phyloP scores from a whole-genome alignment of 495 filamentous ascomycete species.

The Aspergillus nanangensis region DNA sequence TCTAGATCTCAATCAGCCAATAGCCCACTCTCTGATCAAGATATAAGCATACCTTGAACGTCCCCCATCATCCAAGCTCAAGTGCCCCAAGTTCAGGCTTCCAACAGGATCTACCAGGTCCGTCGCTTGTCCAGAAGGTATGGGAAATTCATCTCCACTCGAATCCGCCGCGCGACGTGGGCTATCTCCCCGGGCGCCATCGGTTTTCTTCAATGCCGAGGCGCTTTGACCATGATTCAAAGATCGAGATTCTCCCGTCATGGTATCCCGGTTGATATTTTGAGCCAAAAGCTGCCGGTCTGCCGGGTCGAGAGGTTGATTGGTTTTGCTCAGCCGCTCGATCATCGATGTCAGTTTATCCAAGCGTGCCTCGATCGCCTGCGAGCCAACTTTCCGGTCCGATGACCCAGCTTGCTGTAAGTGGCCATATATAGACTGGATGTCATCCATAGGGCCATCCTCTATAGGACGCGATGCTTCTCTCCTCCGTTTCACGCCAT shows the following conservation, averaged over 20 bases:
- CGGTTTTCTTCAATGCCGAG: slow-evolving; percentile 11
- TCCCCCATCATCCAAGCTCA: slow-evolving; percentile 44
- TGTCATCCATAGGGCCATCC: slow-evolving; percentile 29
- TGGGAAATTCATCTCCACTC: slow-evolving; percentile 42
- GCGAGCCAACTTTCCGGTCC: slow-evolving; percentile 24
- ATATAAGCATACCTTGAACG: slow-evolving; percentile 33
- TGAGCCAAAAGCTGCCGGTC: slow-evolving; percentile 20
- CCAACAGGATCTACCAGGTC: slow-evolving; percentile 43
- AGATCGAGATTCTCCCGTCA: slow-evolving; percentile 15
- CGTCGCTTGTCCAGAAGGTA: slow-evolving; percentile 40
- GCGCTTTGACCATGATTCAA: slow-evolving; percentile 1
- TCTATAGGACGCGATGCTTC: slow-evolving; percentile 24
- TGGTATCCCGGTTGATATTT: slow-evolving; percentile 16
- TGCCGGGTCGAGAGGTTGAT: slow-evolving; percentile 22
- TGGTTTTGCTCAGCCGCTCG: slow-evolving; percentile 32
- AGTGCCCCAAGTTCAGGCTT: slow-evolving; percentile 42
- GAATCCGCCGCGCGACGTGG: slow-evolving; percentile 34
- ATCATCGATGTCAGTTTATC: slow-evolving; percentile 46
- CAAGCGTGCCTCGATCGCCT: slow-evolving; percentile 39
- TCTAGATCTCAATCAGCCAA: slow-evolving; percentile 22
- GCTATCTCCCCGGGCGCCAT: slow-evolving; percentile 22
- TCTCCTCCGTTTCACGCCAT: slow-evolving; percentile 37
- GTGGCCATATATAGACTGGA: slow-evolving; percentile 36
- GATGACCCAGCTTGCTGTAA: slow-evolving; percentile 21
- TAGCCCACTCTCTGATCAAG: not conserved